These are phyloP conservation scores for Colletotrichum sp. DNA, from an alignment of 2,329 filamentous ascomycete genomes.

Conservation along the genomic window DNA sequence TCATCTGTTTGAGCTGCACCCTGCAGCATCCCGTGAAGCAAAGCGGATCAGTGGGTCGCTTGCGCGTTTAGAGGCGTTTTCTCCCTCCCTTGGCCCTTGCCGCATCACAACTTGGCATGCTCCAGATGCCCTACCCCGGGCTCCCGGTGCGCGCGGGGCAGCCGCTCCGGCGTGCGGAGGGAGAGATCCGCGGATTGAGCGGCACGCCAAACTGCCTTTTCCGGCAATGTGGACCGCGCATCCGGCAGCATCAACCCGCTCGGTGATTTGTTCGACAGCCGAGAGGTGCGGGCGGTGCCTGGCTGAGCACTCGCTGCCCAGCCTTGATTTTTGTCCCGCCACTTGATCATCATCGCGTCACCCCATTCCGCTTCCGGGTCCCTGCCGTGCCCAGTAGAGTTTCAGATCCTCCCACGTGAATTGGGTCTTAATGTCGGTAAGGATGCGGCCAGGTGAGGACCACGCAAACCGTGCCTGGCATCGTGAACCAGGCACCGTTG, in stretches of 20 bases:
- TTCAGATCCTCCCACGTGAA: neutral
- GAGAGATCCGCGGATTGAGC: neutral
- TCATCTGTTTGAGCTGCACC: neutral
- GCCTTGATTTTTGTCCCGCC: neutral
- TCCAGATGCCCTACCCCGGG: neutral
- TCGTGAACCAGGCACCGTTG: neutral
- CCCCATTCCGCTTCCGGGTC: neutral
- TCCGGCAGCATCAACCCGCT: neutral
- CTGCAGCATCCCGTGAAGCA: conserved; percentile 8
- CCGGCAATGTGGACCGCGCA: neutral
- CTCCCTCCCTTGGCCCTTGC: neutral
- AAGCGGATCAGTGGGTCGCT: conserved; percentile 6
- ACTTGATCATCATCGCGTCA: conserved; percentile 18
- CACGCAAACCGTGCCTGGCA: neutral
- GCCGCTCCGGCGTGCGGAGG: neutral
- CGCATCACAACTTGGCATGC: neutral
- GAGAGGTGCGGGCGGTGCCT: neutral
- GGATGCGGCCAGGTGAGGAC: neutral
- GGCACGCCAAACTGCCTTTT: neutral
- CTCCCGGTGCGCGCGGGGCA: neutral
- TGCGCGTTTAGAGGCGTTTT: neutral
- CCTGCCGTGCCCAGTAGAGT: neutral
- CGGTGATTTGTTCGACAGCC: neutral
- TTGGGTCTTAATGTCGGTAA: neutral
- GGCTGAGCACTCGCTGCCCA: neutral